Evolutionary conservation across 306 rosid genomes (phyloP), one percentile per base, ranked within the genome.

Genomic region (Pterocarpus santalinus): DNA sequence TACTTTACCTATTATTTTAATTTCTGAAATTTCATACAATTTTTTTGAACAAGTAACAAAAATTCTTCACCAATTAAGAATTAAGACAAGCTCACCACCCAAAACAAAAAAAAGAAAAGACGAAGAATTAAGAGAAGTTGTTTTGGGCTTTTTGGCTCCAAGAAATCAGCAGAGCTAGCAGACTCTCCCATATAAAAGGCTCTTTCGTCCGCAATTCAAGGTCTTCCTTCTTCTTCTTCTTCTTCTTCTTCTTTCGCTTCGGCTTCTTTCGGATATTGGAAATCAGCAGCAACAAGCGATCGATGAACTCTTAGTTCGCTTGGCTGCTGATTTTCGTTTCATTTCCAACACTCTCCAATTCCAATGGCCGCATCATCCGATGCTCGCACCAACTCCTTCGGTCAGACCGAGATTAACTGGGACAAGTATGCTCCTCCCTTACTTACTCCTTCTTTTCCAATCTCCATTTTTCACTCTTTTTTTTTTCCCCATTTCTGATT

Each of bases 321-420:
- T 75, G 38, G 22, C 38, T 69, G 65, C 33, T 5, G 33, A 17
- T 52, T 78, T 73, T 73, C 72, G 9, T 53, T 43, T 35, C 16
- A 12, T n/a, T 49, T 49, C 32, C 68, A 1, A 11, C 49, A 52
- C 80, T 49, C 52, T 64, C 64, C 85, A 89, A 83, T 92, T 67
- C 67, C 85, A 89, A 87, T 92, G 98, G 84, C 87, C 46, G 80
- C 89, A 1, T 62, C 92, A 1, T 62, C 92, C 32, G 57, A 71
- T 69, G 73, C 91, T 39, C 80, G 85, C 43, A 65, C 87, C 22
- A 83, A 75, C 9, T 49, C 91, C 66, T 79, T 85, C 53, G 90
- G 91, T 72, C 90, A 86, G 51, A 79, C 94, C 22, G 98, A 95
- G 85, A 90, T 95, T 79, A 90, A 89, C 82, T 95, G 98, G 98